Evolutionary conservation across 306 rosid species (phyloP).

Genomic region (Datisca glomerata): DNA sequence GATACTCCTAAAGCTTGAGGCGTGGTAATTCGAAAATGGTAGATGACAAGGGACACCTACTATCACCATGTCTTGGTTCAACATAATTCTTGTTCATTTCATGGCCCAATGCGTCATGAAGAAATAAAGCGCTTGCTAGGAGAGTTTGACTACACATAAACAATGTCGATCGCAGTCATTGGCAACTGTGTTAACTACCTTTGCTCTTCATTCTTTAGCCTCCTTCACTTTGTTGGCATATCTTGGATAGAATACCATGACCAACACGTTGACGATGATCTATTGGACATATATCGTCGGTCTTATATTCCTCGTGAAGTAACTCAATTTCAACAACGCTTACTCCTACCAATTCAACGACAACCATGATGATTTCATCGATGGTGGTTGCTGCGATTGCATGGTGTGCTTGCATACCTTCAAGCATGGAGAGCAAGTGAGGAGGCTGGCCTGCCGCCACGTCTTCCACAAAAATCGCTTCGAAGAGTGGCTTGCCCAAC

Average conservation of each 20-base stretch:
- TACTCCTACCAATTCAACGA: conserved; percentile 22
- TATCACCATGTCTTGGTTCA: too few species aligned
- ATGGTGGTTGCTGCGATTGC: conserved; percentile 23
- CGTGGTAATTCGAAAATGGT: too few species aligned
- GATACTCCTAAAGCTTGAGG: too few species aligned
- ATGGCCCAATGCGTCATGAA: too few species aligned
- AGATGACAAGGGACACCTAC: too few species aligned
- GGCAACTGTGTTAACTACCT: conserved; percentile 47
- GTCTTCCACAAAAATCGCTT: conserved; percentile 75
- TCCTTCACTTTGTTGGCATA: conserved; percentile 37
- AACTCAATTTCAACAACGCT: conserved; percentile 39
- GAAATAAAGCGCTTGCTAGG: too few species aligned
- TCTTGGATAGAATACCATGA: conserved; percentile 10
- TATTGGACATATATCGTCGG: conserved; percentile 37
- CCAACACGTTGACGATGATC: conserved; percentile 23
- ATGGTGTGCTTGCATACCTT: conserved; percentile 45
- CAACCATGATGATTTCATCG: neutral
- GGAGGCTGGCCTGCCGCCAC: conserved; percentile 65
- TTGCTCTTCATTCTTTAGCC: conserved; percentile 30
- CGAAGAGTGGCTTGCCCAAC: conserved; percentile 66
- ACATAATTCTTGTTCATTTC: too few species aligned
- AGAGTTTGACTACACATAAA: too few species aligned
- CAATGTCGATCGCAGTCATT: conserved; percentile 44
- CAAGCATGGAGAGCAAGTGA: conserved; percentile 51
- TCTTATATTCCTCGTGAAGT: conserved; percentile 53